Conservation (phyloP, 2,329 filamentous ascomycete genomes). For the Pseudogymnoascus verrucosus region DNA sequence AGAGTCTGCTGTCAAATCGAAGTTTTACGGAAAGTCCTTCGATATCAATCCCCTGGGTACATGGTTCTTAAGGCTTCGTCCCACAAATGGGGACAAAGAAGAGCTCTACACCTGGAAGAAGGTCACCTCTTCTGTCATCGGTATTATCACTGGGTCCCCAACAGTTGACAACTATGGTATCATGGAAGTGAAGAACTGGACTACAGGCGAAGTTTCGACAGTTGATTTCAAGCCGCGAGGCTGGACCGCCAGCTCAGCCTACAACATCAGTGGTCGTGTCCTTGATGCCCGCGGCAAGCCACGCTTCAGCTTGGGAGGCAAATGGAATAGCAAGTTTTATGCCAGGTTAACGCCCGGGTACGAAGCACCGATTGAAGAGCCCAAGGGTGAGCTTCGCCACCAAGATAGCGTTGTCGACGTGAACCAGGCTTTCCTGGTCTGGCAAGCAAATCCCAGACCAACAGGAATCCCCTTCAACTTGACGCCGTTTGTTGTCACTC, state of each 20-base stretch:
- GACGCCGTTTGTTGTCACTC: conserved; percentile 88
- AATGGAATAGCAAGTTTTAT: conserved; percentile 97
- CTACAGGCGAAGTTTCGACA: conserved; percentile 80
- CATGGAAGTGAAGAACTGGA: conserved; percentile 98
- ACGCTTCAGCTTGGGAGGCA: conserved; percentile 81
- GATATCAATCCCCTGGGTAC: conserved; percentile 94
- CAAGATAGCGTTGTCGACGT: conserved; percentile 52
- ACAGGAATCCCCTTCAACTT: conserved; percentile 90
- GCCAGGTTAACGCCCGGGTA: conserved; percentile 87
- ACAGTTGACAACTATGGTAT: conserved; percentile 95
- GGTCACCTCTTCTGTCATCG: conserved; percentile 93
- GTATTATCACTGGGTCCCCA: conserved; percentile 94
- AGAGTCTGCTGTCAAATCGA: conserved; percentile 89
- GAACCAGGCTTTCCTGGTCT: conserved; percentile 77
- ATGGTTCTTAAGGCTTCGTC: conserved; percentile 86
- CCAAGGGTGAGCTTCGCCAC: conserved; percentile 35
- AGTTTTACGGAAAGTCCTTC: conserved; percentile 96
- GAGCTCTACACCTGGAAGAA: conserved; percentile 99
- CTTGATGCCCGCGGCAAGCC: conserved; percentile 71
- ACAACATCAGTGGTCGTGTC: conserved; percentile 80
- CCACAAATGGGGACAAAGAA: conserved; percentile 63
- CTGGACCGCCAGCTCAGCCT: conserved; percentile 91
- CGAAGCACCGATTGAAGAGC: conserved; percentile 62
- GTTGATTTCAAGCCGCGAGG: conserved; percentile 92
- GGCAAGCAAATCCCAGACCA: conserved; percentile 79